These are phyloP conservation scores for Ophiocordyceps australis DNA, from an alignment of 2,329 filamentous ascomycete genomes.

Conservation along the genomic window DNA sequence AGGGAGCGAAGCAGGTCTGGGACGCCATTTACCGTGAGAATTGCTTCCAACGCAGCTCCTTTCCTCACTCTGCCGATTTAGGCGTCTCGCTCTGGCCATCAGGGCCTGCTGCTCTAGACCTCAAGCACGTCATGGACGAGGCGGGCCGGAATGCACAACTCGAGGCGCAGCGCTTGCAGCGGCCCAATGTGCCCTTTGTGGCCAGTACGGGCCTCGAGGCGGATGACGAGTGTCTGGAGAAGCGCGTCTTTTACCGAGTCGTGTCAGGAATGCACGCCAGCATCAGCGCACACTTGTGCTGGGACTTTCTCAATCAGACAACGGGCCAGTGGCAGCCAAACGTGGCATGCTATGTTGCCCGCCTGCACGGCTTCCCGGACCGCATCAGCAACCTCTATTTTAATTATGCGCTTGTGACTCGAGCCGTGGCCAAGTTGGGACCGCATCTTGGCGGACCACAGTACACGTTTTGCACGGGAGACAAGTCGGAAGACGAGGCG, in stretches of 20 bases:
- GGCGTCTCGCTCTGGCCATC: conserved; percentile 23
- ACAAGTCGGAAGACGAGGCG: conserved; percentile 55
- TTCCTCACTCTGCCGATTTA: conserved; percentile 37
- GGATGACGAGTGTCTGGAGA: conserved; percentile 90
- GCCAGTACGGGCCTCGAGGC: conserved; percentile 50
- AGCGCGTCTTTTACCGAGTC: conserved; percentile 93
- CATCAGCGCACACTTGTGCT: conserved; percentile 91
- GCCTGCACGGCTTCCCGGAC: conserved; percentile 74
- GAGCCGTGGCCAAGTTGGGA: conserved; percentile 78
- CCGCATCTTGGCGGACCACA: conserved; percentile 48
- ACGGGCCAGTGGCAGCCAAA: conserved; percentile 91
- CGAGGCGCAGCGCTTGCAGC: conserved; percentile 24
- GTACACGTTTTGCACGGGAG: conserved; percentile 88
- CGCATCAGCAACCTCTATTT: conserved; percentile 96
- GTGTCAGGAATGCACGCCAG: conserved; percentile 97
- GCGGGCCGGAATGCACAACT: conserved; percentile 42
- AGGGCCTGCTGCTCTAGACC: conserved; percentile 38
- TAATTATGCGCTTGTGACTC: conserved; percentile 91
- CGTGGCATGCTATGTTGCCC: conserved; percentile 66
- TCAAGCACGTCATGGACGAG: conserved; percentile 40
- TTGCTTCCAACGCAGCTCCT: conserved; percentile 63
- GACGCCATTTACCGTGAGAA: conserved; percentile 94
- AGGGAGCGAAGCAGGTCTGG: conserved; percentile 80
- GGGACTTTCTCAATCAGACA: conserved; percentile 88
- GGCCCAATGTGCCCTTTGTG: conserved; percentile 38